phyloP scores from a whole-genome alignment of 1,139 yeast genomes.

The Blastobotrys buckinghamii region DNA sequence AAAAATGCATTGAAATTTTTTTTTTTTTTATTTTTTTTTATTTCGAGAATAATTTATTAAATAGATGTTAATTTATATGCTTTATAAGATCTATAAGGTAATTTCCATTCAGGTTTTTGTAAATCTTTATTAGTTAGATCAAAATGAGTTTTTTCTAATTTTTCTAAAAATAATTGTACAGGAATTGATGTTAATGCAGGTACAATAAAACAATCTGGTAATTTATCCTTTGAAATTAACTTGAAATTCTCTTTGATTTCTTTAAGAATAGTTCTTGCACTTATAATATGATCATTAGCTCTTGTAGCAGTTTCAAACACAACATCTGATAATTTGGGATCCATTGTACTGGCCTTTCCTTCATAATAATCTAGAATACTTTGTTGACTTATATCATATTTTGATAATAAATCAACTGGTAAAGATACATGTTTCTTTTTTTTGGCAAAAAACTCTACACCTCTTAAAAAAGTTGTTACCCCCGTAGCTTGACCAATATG shows the following conservation, averaged over 20 bases:
- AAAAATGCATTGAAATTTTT: not conserved
- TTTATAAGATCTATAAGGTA: conserved; percentile 61
- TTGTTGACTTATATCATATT: conserved; percentile 58
- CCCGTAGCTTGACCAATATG: conserved; percentile 83
- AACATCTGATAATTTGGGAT: conserved; percentile 48
- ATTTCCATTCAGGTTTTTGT: conserved; percentile 59
- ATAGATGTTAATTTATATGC: conserved; percentile 37
- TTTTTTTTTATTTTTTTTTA: not conserved
- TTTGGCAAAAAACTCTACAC: conserved; percentile 52
- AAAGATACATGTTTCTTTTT: conserved; percentile 44
- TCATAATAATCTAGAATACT: conserved; percentile 31
- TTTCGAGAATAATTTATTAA: not conserved
- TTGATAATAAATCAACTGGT: conserved; percentile 59
- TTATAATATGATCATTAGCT: conserved; percentile 74
- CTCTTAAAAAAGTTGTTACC: conserved; percentile 59
- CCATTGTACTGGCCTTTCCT: conserved; percentile 10
- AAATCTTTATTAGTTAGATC: conserved; percentile 49
- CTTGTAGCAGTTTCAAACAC: conserved; percentile 65
- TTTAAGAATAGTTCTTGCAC: conserved; percentile 53
- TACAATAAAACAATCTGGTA: conserved; percentile 63
- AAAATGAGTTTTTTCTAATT: conserved; percentile 58
- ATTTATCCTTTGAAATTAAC: conserved; percentile 15
- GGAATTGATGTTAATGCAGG: conserved; percentile 67
- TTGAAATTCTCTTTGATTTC: conserved; percentile 34
- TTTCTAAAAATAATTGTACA: conserved; percentile 52